A percentile compares a stretch with the other conserved stretches of the same genome.
Evolutionary conservation across 371 early-diverging fungal genomes (phyloP).

Genomic region (Mortierella sp.): DNA sequence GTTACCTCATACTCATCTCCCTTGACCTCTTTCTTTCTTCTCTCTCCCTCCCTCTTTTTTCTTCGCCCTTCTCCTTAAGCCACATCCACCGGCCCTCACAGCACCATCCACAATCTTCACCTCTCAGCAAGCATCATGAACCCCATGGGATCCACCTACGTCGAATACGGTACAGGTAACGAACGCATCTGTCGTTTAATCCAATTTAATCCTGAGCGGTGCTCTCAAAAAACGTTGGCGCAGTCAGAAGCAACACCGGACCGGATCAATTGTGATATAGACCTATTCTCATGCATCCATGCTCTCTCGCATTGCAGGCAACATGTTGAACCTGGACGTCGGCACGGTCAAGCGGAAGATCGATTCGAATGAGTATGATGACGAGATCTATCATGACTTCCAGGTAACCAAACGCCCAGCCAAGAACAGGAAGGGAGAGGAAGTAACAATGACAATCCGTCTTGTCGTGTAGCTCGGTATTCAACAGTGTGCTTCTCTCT

Average conservation of each 20-base stretch:
- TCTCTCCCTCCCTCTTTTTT: neutral
- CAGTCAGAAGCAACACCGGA: too few species aligned
- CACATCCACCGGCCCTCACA: too few species aligned
- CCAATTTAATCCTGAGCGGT: too few species aligned
- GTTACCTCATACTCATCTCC: neutral
- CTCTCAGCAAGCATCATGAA: conserved; percentile 22
- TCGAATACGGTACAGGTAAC: conserved; percentile 50
- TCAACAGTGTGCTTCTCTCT: neutral
- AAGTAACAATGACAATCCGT: neutral
- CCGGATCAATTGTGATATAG: neutral
- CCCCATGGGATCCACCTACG: conserved; percentile 40
- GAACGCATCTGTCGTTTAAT: neutral
- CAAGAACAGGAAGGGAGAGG: neutral
- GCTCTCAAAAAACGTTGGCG: too few species aligned
- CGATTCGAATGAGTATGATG: conserved; percentile 52
- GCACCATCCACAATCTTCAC: neutral
- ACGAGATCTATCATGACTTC: conserved; percentile 30
- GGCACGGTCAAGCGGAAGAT: conserved; percentile 53
- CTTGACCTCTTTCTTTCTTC: neutral
- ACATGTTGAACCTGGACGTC: conserved; percentile 48
- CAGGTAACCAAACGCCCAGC: conserved; percentile 24
- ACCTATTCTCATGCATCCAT: neutral
- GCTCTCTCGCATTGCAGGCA: conserved; percentile 14
- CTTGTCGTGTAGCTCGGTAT: neutral
- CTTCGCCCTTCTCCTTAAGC: neutral